Percentiles rank a stretch among this genome's conserved stretches.
Evolutionary conservation across 1,284 basidiomycete genomes (phyloP).

Genomic region (Xerocomus amazonicus): DNA sequence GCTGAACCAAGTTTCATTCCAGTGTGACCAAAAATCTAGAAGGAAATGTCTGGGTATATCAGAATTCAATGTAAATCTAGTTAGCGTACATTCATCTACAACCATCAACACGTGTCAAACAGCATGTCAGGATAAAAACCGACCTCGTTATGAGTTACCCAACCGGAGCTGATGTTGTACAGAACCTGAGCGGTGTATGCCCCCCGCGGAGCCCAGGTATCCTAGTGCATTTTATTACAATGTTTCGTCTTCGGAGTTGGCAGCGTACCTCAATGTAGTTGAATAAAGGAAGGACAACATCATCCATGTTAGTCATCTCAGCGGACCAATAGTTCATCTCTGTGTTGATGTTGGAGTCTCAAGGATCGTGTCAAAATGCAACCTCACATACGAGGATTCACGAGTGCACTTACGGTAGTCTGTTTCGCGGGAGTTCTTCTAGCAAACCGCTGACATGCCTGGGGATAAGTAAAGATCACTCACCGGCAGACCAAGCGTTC

Average conservation of each 20-base stretch:
- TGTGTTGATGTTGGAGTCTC: constrained; percentile 73
- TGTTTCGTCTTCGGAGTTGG: neutral
- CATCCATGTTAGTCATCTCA: constrained; percentile 62
- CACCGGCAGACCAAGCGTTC: constrained; percentile 63
- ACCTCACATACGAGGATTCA: neutral
- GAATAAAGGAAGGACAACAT: constrained; percentile 56
- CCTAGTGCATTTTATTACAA: constrained; percentile 36
- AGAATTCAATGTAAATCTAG: neutral
- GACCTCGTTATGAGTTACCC: constrained; percentile 71
- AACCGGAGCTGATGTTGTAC: constrained; percentile 65
- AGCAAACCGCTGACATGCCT: neutral
- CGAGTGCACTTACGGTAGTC: constrained; percentile 53
- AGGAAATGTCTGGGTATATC: constrained; percentile 1
- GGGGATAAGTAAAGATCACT: constrained; percentile 21
- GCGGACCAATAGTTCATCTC: constrained; percentile 82
- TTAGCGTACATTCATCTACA: constrained; percentile 27
- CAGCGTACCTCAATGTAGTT: constrained; percentile 60
- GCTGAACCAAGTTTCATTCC: constrained; percentile 67
- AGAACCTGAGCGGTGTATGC: constrained; percentile 61
- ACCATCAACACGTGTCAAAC: neutral
- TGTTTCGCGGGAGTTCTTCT: constrained; percentile 20
- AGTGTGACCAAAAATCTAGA: constrained; percentile 70
- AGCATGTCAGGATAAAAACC: constrained; percentile 2
- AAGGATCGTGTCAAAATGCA: neutral
- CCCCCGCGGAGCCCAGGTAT: constrained; percentile 72